Evolutionary conservation across 306 rosid genomes (phyloP).

Genomic region (Quercus berberidifolia): DNA sequence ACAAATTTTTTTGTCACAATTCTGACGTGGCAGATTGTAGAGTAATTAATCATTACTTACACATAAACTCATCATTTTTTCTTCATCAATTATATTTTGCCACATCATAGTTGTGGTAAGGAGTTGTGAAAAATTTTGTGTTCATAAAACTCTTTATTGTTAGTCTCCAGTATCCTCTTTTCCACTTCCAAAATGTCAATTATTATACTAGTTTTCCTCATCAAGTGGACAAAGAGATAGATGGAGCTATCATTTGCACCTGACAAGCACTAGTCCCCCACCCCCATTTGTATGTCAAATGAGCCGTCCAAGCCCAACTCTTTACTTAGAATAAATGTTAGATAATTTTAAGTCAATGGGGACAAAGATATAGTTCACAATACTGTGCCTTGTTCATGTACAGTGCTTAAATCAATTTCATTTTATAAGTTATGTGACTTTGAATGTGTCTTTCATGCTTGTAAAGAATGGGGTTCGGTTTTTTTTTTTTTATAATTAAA

Average conservation of each 20-base stretch:
- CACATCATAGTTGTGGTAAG: too few relatives aligned
- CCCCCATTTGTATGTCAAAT: neutral
- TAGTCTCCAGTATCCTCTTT: neutral
- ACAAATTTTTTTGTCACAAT: too few relatives aligned
- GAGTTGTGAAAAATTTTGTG: too few relatives aligned
- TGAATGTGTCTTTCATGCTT: too few relatives aligned
- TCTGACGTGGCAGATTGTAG: rapidly evolving
- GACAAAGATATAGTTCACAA: neutral
- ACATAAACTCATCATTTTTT: rapidly evolving
- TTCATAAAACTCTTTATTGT: rapidly evolving
- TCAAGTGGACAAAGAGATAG: neutral
- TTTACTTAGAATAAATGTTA: neutral
- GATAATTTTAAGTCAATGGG: neutral
- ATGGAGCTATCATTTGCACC: too few relatives aligned
- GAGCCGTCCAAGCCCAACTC: neutral
- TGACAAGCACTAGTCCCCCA: too few relatives aligned
- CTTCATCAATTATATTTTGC: rapidly evolving
- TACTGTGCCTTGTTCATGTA: too few relatives aligned
- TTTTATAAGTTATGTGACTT: neutral
- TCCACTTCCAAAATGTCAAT: neutral
- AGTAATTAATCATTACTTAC: too few relatives aligned
- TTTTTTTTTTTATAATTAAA: too few relatives aligned
- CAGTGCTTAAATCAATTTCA: too few relatives aligned
- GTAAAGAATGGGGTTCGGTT: too few relatives aligned
- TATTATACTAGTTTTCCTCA: neutral